Evolutionary conservation across 202 grass and related monocot genomes (phyloP), one percentile per base, ranked within the genome.

Genomic region (Setaria viridis): DNA sequence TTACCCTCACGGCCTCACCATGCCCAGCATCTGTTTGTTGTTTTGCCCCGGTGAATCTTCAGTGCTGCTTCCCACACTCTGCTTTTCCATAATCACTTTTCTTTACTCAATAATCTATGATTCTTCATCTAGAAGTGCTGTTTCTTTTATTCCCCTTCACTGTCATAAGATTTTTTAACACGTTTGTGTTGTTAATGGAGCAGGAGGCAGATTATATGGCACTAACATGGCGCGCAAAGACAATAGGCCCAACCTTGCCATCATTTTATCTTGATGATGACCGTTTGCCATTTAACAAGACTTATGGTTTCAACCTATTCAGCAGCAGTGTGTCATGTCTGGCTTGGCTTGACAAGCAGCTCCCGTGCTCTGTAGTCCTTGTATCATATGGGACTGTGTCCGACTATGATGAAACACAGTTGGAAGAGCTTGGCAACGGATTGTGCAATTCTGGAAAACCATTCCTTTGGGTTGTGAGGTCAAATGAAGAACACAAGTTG

Each of bases 391-490:
- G 93, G 2, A 95, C 88, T 35, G 14, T 90, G 13, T 80, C 74
- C 7, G 77, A 77, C 34, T 42, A 89, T 2, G 53, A 84, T 0
- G 55, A 21, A 3, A 9, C 32, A 11, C 74, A 92, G 58, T 34
- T 87, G 46, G 33, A 78, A 4, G 90, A 92, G 65, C 86, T 95
- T 4, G 88, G 88, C 9, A 80, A 39, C 12, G 92, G 82, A 1
- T 67, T 89, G 9, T 72, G 19, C 39, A 80, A 66, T 15, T 85
- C 76, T 17, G 73, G 74, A 4, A 74, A 82, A 43, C 57, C 65
- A 21, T 94, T 94, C 42, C 16, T 94, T 9, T 94, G 89, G 92
- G 92, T 94, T 5, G 84, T 94, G 12, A 81, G 89, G 21, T 63
- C 77, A 3, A 42, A 32, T 1, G 89, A 89, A 10, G 16, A 5